These are phyloP conservation scores for Sugiyamaella lignohabitans DNA, from an alignment of 805 yeast genomes.

Conservation along the genomic window DNA sequence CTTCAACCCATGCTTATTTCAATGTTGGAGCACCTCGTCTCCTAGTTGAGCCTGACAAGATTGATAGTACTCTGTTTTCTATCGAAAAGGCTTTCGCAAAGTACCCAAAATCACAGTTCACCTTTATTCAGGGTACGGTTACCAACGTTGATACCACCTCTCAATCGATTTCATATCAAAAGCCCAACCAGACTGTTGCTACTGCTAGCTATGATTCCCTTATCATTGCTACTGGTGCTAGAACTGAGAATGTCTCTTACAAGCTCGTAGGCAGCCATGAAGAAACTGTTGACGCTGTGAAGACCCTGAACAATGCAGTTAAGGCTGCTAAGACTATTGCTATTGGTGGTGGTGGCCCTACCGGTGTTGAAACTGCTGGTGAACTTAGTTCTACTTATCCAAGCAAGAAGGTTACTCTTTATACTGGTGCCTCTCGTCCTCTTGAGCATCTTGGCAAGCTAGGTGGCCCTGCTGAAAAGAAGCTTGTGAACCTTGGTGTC, in stretches of 20 bases:
- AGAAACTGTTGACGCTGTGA: constrained; percentile 6
- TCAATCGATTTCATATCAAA: constrained; percentile 5
- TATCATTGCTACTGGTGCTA: constrained; percentile 20
- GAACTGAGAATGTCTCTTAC: constrained; percentile 10
- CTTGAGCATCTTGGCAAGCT: constrained; percentile 12
- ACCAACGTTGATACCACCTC: constrained; percentile 10
- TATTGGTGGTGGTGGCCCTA: constrained; percentile 47
- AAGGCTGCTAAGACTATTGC: constrained; percentile 35
- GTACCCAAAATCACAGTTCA: constrained; percentile 5
- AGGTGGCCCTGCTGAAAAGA: constrained; percentile 13
- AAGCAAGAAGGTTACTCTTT: constrained; percentile 31
- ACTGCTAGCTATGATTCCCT: constrained; percentile 15
- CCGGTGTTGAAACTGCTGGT: constrained; percentile 46
- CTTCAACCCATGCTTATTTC: constrained; percentile 10
- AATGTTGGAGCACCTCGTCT: constrained; percentile 17
- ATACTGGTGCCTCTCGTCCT: constrained; percentile 17
- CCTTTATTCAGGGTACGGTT: constrained; percentile 14
- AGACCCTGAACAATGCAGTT: constrained; percentile 24
- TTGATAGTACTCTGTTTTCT: constrained; percentile 2
- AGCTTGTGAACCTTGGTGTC: constrained; percentile 18
- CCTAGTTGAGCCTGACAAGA: constrained; percentile 14
- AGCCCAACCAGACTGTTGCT: background rate
- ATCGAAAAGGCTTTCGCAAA: constrained; percentile 1
- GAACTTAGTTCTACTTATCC: constrained; percentile 39
- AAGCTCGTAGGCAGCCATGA: constrained; percentile 10